A percentile compares a stretch with the other conserved stretches of the same genome.
Evolutionary conservation across 805 yeast species (phyloP).

Genomic region (Yarrowia porcina): DNA sequence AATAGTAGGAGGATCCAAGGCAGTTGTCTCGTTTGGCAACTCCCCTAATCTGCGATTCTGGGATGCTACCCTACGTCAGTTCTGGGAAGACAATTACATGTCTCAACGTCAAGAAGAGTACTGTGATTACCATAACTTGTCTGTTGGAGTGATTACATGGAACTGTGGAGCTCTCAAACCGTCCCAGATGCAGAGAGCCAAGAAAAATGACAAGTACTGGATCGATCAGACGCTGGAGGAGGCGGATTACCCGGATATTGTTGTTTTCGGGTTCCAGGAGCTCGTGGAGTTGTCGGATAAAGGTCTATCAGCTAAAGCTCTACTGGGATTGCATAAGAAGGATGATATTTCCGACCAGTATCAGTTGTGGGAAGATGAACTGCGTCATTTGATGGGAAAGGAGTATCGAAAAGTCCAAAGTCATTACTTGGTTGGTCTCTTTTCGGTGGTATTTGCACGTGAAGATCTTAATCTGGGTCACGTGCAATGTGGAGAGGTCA

Average conservation of each 20-base stretch:
- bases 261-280: conserved; percentile 85
- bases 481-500: conserved; percentile 47
- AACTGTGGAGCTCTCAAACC: conserved; percentile 44
- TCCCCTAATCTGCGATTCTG: conserved; percentile 32
- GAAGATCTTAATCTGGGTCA: conserved; percentile 33
- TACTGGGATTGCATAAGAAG: conserved; percentile 47
- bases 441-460: conserved; percentile 59
- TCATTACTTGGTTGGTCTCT: conserved; percentile 83
- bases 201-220: conserved; percentile 30
- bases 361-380: conserved; percentile 38
- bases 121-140: conserved; percentile 33
- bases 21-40: conserved; percentile 15
- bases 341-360: conserved; percentile 41
- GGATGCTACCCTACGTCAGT: conserved; percentile 39
- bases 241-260: conserved; percentile 55
- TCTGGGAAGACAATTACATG: conserved; percentile 37
- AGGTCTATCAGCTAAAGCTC: conserved; percentile 62
- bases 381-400: conserved; percentile 35
- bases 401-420: conserved; percentile 61
- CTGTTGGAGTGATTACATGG: conserved; percentile 42
- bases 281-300: conserved; percentile 83
- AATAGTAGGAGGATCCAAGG: conserved; percentile 29
- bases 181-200: conserved; percentile 31
- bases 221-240: conserved; percentile 29
- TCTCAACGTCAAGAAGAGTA: conserved; percentile 33